Base-by-base conservation (phyloP, 441 rosid species). In the Theobroma grandiflorum region DNA sequence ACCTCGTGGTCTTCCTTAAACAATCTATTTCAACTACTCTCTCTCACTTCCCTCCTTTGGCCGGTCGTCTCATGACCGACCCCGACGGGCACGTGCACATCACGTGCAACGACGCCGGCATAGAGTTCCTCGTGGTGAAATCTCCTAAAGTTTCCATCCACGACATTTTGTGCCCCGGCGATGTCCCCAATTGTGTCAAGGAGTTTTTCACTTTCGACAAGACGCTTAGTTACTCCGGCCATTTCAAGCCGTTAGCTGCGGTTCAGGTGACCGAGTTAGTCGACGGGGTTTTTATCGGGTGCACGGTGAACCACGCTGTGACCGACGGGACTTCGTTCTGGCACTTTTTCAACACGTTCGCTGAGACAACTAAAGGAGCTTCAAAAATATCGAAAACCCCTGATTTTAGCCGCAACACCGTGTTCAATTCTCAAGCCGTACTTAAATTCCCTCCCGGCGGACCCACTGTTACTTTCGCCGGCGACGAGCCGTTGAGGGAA, bases 301-400 rank as follows among this genome's bases (percentile, higher is more conserved):
- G 95, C 72, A 84, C 92, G 11, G 90, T 91, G 14, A 94, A 96
- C 81, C 99, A 96, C 55, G 89, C 98, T 31, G 97, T 96, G 73
- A 84, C 96, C 0, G 98, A 96, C 38, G 99, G 99, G 14, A 93
- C 96, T 8, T 96, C 99, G 33, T 93, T 96, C 65, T 96, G 99
- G 99, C 98, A 96, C 79, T 94, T 96, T 82, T 92, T 96, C 76
- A 96, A 96, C 67, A 84, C 97, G 1, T 89, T 94, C 72, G 99
- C 99, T n/a, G 97, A 91, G 77, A 79, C 91, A 50, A 83, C 87
- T 16, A 89, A 82, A 85, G 96, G 97, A 9, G 86, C 69, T 20
- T 81, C 85, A 65, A 88, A 88, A 63, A 89, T 93, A 49, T 83
- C 91, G 3, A 95, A 90, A 35, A 73, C 87, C 31, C 99, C 98